Conservation (phyloP, 2,329 filamentous ascomycete species). For the Ophiocordyceps sinensis region DNA sequence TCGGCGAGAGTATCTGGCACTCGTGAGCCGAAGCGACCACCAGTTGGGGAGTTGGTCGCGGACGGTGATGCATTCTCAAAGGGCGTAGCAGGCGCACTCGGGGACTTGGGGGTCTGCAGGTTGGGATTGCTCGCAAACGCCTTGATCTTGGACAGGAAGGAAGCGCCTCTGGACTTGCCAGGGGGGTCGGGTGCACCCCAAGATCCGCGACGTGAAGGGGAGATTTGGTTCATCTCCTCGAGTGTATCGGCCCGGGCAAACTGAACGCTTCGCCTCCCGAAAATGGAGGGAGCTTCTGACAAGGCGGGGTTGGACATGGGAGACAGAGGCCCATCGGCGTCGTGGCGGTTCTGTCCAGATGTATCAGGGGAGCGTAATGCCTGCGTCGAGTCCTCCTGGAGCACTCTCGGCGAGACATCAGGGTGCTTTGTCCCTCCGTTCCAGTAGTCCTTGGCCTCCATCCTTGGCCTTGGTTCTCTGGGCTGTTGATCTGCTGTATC, state of each 20-base stretch:
- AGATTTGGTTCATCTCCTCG: constrained; percentile 26
- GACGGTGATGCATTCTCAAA: constrained; percentile 24
- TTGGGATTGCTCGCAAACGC: constrained; percentile 47
- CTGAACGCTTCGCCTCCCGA: constrained; percentile 50
- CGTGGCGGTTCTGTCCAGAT: neutral
- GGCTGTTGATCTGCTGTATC: constrained; percentile 1
- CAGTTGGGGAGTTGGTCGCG: constrained; percentile 31
- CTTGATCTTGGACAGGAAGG: constrained; percentile 67
- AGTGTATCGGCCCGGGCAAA: constrained; percentile 46
- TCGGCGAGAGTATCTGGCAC: constrained; percentile 40
- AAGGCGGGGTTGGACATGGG: neutral
- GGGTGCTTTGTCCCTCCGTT: constrained; percentile 6
- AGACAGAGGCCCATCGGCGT: constrained; percentile 1
- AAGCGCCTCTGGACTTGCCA: constrained; percentile 44
- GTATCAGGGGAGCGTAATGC: neutral
- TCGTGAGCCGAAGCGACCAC: constrained; percentile 27
- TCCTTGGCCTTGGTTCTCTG: neutral
- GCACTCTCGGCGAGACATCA: constrained; percentile 1
- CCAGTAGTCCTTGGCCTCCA: constrained; percentile 6
- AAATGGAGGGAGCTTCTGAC: neutral
- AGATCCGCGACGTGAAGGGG: constrained; percentile 48
- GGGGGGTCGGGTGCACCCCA: constrained; percentile 49
- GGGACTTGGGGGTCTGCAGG: constrained; percentile 31
- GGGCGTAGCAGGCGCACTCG: constrained; percentile 10
- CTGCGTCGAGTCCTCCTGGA: neutral